Evolutionary conservation across 2,329 filamentous ascomycete species (phyloP).

Genomic region (Zymoseptoria brevis): DNA sequence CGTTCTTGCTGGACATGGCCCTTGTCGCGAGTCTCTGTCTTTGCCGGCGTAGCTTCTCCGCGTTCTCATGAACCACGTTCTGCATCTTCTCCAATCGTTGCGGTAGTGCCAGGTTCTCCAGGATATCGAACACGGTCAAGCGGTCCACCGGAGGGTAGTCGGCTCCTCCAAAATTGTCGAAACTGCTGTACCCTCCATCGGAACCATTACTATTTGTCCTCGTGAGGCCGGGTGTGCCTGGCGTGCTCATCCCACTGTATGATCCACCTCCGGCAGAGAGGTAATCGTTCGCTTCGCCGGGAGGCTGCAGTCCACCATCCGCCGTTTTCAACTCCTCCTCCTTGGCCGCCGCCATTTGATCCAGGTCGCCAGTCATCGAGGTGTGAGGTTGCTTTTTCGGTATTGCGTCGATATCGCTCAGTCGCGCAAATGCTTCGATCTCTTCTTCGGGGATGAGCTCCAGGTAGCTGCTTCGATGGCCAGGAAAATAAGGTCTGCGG

Average conservation of each 20-base stretch:
- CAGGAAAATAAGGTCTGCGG: conserved; percentile 21
- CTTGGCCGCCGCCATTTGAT: conserved; percentile 25
- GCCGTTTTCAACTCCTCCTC: conserved; percentile 22
- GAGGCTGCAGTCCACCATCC: conserved; percentile 7
- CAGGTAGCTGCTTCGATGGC: conserved; percentile 22
- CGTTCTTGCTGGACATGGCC: conserved; percentile 71
- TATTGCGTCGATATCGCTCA: conserved; percentile 21
- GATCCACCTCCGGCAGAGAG: conserved; percentile 33
- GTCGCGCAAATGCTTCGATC: conserved; percentile 20
- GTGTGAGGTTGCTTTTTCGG: conserved; percentile 3
- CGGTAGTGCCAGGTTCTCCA: conserved; percentile 85
- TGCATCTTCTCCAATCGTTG: conserved; percentile 89
- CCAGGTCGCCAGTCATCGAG: conserved; percentile 6
- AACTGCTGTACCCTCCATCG: conserved; percentile 67
- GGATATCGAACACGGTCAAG: conserved; percentile 81
- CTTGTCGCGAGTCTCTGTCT: conserved; percentile 70
- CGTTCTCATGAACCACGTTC: conserved; percentile 71
- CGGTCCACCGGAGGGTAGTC: conserved; percentile 80
- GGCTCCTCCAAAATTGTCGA: conserved; percentile 76
- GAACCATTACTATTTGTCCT: conserved; percentile 72
- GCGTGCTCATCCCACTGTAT: conserved; percentile 25
- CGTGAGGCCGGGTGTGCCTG: conserved; percentile 49
- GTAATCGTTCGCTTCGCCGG: conserved; percentile 21
- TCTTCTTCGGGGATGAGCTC: conserved; percentile 25
- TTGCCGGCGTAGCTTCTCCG: conserved; percentile 74